Conservation (phyloP, 768 basidiomycete genomes). For the Cystofilobasidium bisporidii region DNA sequence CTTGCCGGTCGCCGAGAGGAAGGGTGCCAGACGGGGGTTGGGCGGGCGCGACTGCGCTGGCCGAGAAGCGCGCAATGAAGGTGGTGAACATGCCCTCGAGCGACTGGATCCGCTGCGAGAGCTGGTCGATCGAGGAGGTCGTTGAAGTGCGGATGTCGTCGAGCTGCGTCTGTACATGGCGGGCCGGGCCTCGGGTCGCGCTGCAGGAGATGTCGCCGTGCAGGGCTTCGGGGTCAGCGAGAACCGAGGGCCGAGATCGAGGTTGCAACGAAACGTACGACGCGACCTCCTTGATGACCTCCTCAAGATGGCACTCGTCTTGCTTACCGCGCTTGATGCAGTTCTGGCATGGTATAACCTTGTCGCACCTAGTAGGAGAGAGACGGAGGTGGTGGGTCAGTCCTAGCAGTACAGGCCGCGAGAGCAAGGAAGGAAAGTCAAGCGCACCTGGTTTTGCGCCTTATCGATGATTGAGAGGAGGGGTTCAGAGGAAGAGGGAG, state of each 20-base stretch:
- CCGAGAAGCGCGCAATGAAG: constrained; percentile 13
- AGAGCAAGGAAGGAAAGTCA: not conserved
- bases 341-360: constrained; percentile 6
- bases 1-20: not conserved
- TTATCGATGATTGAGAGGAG: not conserved
- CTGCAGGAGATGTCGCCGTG: not conserved
- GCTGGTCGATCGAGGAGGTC: constrained; percentile 3
- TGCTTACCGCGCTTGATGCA: constrained; percentile 23
- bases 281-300: constrained; percentile 22
- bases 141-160: constrained; percentile 21
- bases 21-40: not conserved
- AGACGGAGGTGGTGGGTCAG: no score
- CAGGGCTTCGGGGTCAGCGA: not conserved
- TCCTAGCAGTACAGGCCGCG: not conserved
- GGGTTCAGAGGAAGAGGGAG: not conserved
- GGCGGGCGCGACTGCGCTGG: not conserved
- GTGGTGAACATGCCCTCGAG: constrained; percentile 17
- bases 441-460: constrained; percentile 22
- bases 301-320: constrained; percentile 21
- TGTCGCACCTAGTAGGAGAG: constrained; percentile 1
- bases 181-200: not conserved
- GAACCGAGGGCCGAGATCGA: no score
- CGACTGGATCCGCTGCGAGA: constrained; percentile 6
- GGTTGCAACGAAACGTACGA: not conserved
- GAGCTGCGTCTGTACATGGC: constrained; percentile 20